phyloP scores from a whole-genome alignment of 257 asterid genomes.

The Salvia hispanica region DNA sequence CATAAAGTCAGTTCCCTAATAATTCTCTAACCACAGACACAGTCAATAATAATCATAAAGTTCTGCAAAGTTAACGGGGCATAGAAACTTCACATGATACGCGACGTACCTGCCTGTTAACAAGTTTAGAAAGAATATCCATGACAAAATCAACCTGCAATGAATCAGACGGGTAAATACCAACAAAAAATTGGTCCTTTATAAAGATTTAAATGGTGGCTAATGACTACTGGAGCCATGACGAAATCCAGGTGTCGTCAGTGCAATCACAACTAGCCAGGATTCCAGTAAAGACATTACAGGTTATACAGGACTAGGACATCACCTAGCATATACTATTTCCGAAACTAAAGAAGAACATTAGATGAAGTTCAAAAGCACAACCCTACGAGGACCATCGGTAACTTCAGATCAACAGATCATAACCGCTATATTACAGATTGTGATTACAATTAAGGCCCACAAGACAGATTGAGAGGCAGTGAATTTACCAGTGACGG shows the following conservation, averaged over 20 bases:
- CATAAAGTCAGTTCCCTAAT: slow-evolving; percentile 19
- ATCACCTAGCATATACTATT: neutral
- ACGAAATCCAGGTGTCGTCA: neutral
- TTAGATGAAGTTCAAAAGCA: no score
- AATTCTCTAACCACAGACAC: slow-evolving; percentile 13
- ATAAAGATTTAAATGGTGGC: neutral
- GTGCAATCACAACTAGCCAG: slow-evolving; percentile 2
- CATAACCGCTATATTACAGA: neutral
- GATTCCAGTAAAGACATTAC: slow-evolving; percentile 7
- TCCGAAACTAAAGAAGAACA: no score
- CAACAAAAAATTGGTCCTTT: slow-evolving; percentile 4
- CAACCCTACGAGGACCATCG: neutral
- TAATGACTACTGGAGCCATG: slow-evolving; percentile 4
- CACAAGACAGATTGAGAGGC: neutral
- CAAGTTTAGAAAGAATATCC: slow-evolving; percentile 90
- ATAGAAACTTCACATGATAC: slow-evolving; percentile 18
- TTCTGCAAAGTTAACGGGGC: slow-evolving; percentile 12
- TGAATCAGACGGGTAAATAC: slow-evolving; percentile 35
- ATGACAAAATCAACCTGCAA: slow-evolving; percentile 85
- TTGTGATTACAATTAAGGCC: slow-evolving; percentile 10
- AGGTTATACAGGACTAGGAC: neutral
- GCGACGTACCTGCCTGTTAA: slow-evolving; percentile 67
- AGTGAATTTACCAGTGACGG: slow-evolving; percentile 76
- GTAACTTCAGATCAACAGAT: neutral
- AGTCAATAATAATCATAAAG: slow-evolving; percentile 17